Evolutionary conservation across 83 land plant species (phyloP), one percentile per base, ranked within the genome.

Genomic region (Picea abies): DNA sequence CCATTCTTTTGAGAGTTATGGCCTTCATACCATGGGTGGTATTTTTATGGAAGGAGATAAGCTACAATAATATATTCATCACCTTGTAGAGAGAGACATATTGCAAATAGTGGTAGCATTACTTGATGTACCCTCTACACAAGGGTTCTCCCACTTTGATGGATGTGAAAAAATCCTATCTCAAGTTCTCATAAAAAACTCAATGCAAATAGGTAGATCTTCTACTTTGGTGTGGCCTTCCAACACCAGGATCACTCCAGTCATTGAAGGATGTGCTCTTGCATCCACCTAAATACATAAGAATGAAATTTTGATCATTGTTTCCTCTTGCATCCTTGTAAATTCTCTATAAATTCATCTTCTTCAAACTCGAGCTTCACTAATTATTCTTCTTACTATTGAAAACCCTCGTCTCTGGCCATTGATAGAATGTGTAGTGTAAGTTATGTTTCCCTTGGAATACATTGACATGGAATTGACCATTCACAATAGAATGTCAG

Each of bases 191-290:
- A 19, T 37, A 6, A 71, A 39, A 39, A 71, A 41, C 5, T 32
- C 23, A n/a, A 71, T 41, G 9, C 49, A 71, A 20, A 71, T 49
- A 17, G 76, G 75, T 16, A 44, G 41, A 70, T 70, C 19, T 70
- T 35, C 75, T 32, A 70, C 75, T 16, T 29, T 16, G 1, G 32
- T 70, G 4, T 87, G 85, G 32, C 92, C 92, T 86, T 90, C 89
- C 20, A 90, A 44, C 39, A 87, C 87, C 83, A 83, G 79, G 75
- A 90, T 76, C 32, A 87, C 92, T 84, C 85, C 87, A 3, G 81
- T 85, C 87, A 90, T 90, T 14, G 89, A 80, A 37, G 92, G 92
- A n/a, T 87, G 78, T 63, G 70, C 2, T 0, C 69, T 56, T 23
- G 63, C 82, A 22, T 79, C 77, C 7, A 1, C 60, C 49, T 90